Evolutionary conservation across 1,284 basidiomycete species (phyloP), one percentile per base, ranked within the genome.

Genomic region (Cronartium quercuum): DNA sequence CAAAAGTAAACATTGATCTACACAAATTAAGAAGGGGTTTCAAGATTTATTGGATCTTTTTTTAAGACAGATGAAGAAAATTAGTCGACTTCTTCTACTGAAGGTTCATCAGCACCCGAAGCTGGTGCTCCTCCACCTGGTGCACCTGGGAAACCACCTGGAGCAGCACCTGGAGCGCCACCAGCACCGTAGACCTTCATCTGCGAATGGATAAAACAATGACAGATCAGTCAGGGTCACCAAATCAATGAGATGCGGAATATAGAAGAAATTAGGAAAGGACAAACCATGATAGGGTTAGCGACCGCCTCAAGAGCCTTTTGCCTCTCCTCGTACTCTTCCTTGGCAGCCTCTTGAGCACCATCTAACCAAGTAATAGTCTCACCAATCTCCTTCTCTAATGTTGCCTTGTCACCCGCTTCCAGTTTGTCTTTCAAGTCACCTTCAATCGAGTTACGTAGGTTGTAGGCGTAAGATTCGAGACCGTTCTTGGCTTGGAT

Each of bases 381-480:
- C 77, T 94, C 92, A 81, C 91, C 88, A 83, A 97, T 90, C 63
- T 91, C 88, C 76, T 85, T 81, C 84, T 94, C 87, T 78, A 98
- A 88, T 81, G 92, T 90, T 79, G 86, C 82, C 87, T 95, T 94
- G 89, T 98, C 95, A 85, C 96, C 97, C 86, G 87, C 88, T 55
- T 87, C 87, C 76, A 92, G 86, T 84, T 94, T 92, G 82, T 91
- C 80, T 37, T 75, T 75, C 10, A 75, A 61, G 42, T 75, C 71
- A 81, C 92, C 91, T 76, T 83, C 87, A 77, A 96, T 82, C 13
- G 92, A 90, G 86, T 95, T 94, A 80, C 94, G 91, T 76, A 98
- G 88, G 85, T 94, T 95, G 89, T 96, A 98, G 7, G 94, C 83
- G 84, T 96, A 97, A 2, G 92, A 93, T 84, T 96, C 94, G 18